Conservation (phyloP, 441 rosid species). For the Populus hybrid region DNA sequence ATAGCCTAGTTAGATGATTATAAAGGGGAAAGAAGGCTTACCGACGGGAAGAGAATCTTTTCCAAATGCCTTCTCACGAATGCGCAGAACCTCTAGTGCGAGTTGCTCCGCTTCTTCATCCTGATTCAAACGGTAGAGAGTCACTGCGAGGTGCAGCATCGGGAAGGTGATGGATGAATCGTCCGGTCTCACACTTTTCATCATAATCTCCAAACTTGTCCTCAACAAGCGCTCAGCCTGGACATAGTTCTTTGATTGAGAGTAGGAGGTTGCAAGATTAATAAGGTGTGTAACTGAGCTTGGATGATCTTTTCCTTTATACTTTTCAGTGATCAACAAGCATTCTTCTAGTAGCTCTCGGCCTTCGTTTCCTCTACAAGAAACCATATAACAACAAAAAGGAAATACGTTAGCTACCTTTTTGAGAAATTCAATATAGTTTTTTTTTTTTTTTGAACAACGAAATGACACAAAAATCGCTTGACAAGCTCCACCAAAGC, state of each 20-base stretch:
- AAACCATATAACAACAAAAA: constrained; percentile 8
- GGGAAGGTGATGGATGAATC: constrained; percentile 73
- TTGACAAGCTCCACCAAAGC: neutral
- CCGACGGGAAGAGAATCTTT: constrained; percentile 76
- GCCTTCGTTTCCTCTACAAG: constrained; percentile 79
- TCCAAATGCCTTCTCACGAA: constrained; percentile 73
- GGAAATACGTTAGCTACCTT: neutral
- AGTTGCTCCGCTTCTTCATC: constrained; percentile 72
- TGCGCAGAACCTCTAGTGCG: constrained; percentile 50
- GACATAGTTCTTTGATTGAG: constrained; percentile 57
- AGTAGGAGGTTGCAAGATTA: constrained; percentile 76
- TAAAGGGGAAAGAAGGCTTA: constrained; percentile 21
- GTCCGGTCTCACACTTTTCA: constrained; percentile 41
- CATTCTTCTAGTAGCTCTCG: constrained; percentile 77
- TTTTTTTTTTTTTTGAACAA: neutral
- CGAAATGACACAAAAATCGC: neutral
- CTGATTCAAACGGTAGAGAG: constrained; percentile 56
- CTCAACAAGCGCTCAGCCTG: constrained; percentile 75
- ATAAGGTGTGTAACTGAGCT: constrained; percentile 61
- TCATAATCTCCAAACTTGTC: constrained; percentile 59
- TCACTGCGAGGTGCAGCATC: constrained; percentile 70
- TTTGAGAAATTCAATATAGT: too few relatives aligned
- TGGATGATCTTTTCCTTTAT: constrained; percentile 64
- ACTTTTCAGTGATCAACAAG: constrained; percentile 60
- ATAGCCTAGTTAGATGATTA: neutral